phyloP scores from a whole-genome alignment of 108 stramenopile genomes.

The Pseudonitzschia multiseries region DNA sequence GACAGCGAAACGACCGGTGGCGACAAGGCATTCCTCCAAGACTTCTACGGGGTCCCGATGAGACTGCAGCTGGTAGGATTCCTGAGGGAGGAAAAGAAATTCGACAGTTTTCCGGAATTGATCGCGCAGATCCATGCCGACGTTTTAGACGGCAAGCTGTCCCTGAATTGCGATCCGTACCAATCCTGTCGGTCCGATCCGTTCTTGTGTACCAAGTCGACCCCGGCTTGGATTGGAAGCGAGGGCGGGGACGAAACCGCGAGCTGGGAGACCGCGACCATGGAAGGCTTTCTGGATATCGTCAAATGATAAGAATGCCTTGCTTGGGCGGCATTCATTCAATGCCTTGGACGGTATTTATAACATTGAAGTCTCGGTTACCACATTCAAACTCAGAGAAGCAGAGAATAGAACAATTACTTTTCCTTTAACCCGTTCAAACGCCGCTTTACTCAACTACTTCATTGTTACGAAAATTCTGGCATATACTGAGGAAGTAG shows the following conservation, averaged over 20 bases:
- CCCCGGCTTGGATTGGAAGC: conserved; percentile 59
- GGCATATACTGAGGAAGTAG: too few species aligned
- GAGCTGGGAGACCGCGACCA: conserved; percentile 61
- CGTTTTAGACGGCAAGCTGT: conserved; percentile 55
- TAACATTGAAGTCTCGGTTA: too few species aligned
- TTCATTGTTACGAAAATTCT: too few species aligned
- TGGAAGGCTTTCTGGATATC: neutral
- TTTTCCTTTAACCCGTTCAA: too few species aligned
- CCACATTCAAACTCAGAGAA: too few species aligned
- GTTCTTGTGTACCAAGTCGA: conserved; percentile 24
- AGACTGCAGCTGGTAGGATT: conserved; percentile 71
- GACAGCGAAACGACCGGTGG: conserved; percentile 24
- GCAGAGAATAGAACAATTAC: too few species aligned
- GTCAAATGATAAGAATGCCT: neutral
- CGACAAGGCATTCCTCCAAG: conserved; percentile 28
- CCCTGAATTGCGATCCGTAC: conserved; percentile 54
- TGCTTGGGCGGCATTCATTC: too few species aligned
- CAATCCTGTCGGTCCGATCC: conserved; percentile 22
- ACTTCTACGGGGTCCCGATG: conserved; percentile 85
- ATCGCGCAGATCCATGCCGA: conserved; percentile 76
- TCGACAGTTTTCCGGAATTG: conserved; percentile 73
- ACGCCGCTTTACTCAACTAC: too few species aligned
- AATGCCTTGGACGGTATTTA: too few species aligned
- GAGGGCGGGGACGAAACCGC: conserved; percentile 68
- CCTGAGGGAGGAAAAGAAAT: conserved; percentile 81